Percentiles rank a stretch among this genome's conserved stretches.
Conservation (phyloP, 148 eudicot genomes). For the Euryodendron excelsum region DNA sequence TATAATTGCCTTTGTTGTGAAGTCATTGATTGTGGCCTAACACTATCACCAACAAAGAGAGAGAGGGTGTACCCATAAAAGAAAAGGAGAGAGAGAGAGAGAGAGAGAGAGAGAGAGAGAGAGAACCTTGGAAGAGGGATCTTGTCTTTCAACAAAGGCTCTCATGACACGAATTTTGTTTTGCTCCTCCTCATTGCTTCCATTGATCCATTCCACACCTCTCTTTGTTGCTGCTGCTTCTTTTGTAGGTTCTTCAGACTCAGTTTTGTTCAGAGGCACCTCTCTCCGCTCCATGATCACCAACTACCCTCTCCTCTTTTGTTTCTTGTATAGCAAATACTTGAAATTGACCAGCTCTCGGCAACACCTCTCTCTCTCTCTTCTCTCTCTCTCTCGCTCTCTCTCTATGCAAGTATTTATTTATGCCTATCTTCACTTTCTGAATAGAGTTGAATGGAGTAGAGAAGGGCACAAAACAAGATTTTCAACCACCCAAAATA, state of each 20-base stretch:
- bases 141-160: conserved; percentile 48
- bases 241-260: background rate
- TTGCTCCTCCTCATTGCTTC: conserved; percentile 30
- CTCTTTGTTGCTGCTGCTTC: background rate
- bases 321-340: background rate
- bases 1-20: background rate
- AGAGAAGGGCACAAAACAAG: background rate
- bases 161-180: conserved; percentile 49
- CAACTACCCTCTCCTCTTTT: background rate
- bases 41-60: conserved; percentile 14
- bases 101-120: background rate
- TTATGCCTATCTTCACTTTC: no score
- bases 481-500: conserved; percentile 3
- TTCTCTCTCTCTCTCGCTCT: no score
- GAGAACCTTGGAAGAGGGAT: conserved; percentile 61
- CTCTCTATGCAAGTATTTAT: no score
- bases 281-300: conserved; percentile 18
- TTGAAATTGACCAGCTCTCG: background rate
- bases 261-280: background rate
- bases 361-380: background rate
- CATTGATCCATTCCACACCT: conserved; percentile 10
- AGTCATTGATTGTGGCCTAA: background rate
- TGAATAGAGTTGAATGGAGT: no score
- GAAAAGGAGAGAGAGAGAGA: no score
- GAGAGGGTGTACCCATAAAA: no score